Base-by-base conservation (phyloP, 129 eudicot species). In the Lactuca saligna region DNA sequence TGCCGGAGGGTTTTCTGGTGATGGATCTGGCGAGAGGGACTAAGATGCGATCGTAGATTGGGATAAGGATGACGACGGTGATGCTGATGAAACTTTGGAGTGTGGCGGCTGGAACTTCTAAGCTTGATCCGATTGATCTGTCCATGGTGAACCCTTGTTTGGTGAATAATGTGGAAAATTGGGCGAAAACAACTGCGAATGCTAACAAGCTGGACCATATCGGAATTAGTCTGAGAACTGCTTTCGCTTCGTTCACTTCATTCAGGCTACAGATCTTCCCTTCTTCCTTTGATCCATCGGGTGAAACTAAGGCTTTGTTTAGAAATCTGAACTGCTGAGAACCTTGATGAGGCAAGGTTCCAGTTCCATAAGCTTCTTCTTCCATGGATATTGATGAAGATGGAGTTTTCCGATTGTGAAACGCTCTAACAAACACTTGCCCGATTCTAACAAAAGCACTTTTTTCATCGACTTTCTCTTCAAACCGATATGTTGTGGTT, bases 131-230 rank as follows among this genome's bases (percentile, higher is more conserved):
- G 14, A 89, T 55, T 48, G 87, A 72, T 53, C 89, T 50, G 79
- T 89, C 86, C 90, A 86, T 79, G 1, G 93, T 86, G 35, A 75
- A 77, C 37, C 86, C 93, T 82, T 86, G 96, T 66, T 86, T 74
- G 34, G 86, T 86, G 75, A 86, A 89, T n/a, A 89, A 79, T 1
- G 96, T 89, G 29, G 84, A 63, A 31, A 56, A 66, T 68, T 83
- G 96, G 33, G 96, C 72, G 50, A 62, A 78, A 12, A 74, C 87
- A 33, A 89, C 67, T 4, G 82, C 89, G 44, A 72, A 86, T 3
- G 70, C 70, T 50, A 89, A 60, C 38, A 82, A 83, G 39, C 84
- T 74, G 7, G 73, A 67, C 89, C 90, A 89, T 69, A 83, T 68
- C 0, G 92, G 96, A 50, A 79, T 16, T 20, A 89, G 62, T 35